Evolutionary conservation across 78 protist genomes (phyloP), one percentile per base, ranked within the genome.

Genomic region (Cavenderia fasciculata): DNA sequence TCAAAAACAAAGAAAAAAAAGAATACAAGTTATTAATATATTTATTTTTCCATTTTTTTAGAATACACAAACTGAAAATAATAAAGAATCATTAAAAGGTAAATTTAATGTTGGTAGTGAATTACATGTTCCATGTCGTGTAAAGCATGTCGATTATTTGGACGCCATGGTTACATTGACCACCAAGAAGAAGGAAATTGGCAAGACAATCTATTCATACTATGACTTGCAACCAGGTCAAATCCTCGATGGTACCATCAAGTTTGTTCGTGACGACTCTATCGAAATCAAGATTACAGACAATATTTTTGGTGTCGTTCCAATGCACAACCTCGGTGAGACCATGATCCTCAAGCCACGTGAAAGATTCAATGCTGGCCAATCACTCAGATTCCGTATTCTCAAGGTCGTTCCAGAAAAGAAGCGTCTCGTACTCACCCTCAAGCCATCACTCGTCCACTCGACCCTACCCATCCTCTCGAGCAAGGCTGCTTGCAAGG

Each of bases 301-400:
- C 18, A 41, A 62, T 4, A 68, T 82, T 19, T 40, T 33, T 56
- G 90, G 79, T 44, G 90, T 86, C 1, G 84, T 74, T 19, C 74
- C 92, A 36, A 46, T 10, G 27, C 38, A 54, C 31, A 54, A 70
- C 38, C 47, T 86, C 52, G 84, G 69, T 0, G 92, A 86, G 10
- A 57, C 63, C 0, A 54, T 31, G 1, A 33, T 86, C 38, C 4
- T 49, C 0, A 46, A 74, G 3, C 77, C 85, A 1, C 8, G n/a
- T 4, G 56, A 71, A 41, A 61, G 38, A 43, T 86, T 86, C 75
- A 86, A 72, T 27, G 74, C 59, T 62, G 92, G 92, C 4, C 74
- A 74, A 25, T 19, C 72, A 1, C 74, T 86, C 31, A 29, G 27
- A 25, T 52, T 41, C 21, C 77, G 92, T 59, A 71, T 86, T 1